Conservation (phyloP, 257 asterid species). For the Primulina eburnea region DNA sequence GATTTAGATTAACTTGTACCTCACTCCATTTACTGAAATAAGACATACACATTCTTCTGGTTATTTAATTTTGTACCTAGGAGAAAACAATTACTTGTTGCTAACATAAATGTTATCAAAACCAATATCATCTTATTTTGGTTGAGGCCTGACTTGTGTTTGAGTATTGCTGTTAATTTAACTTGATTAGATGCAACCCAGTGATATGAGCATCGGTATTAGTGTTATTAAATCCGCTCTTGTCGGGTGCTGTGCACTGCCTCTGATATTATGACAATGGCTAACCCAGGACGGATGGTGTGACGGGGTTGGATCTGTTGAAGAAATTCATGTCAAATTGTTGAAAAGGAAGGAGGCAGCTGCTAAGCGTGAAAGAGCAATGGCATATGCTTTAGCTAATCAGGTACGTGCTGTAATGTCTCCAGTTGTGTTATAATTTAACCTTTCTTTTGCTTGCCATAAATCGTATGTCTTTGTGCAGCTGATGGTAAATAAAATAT, state of each 20-base stretch:
- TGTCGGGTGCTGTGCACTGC: neutral
- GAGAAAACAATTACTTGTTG: slow-evolving; percentile 13
- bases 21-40: slow-evolving; percentile 13
- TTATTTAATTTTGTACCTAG: neutral
- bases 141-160: neutral
- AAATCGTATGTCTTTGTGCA: neutral
- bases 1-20: neutral
- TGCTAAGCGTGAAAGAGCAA: slow-evolving; percentile 88
- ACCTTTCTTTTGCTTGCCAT: neutral
- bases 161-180: neutral
- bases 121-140: neutral
- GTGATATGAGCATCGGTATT: neutral
- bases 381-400: slow-evolving; percentile 91
- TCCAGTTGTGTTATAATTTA: neutral
- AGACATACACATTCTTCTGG: neutral
- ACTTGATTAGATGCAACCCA: slow-evolving; percentile 10
- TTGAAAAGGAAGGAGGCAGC: slow-evolving; percentile 94
- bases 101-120: slow-evolving; percentile 10
- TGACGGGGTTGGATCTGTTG: slow-evolving; percentile 67
- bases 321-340: slow-evolving; percentile 74
- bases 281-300: slow-evolving; percentile 79
- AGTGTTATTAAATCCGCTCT: neutral
- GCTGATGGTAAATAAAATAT: neutral
- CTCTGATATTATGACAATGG: slow-evolving; percentile 20
- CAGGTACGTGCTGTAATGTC: slow-evolving; percentile 47